phyloP scores from a whole-genome alignment of 2,329 filamentous ascomycete species.

The Trichoderma pleuroti region DNA sequence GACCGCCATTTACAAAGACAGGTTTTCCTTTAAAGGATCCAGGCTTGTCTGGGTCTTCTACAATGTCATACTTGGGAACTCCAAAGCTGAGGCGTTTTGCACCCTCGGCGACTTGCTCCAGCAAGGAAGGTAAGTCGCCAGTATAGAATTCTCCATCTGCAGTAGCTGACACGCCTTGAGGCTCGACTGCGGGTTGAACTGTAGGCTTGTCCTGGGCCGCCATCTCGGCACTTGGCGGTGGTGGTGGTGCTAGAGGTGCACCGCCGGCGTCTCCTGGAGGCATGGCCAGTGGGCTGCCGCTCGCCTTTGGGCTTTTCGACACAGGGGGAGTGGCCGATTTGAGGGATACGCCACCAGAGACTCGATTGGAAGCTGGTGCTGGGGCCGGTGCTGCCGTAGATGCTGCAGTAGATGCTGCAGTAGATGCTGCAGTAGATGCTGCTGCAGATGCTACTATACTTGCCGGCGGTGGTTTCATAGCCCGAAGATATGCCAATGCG shows the following conservation, averaged over 20 bases:
- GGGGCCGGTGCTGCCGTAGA: background rate
- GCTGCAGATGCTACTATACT: background rate
- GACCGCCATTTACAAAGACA: conserved; percentile 31
- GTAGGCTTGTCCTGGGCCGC: background rate
- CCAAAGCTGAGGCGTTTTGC: conserved; percentile 33
- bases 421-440: too few relatives aligned
- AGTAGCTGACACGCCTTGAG: background rate
- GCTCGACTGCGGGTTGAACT: background rate
- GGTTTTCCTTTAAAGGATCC: conserved; percentile 37
- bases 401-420: too few relatives aligned
- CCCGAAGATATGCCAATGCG: conserved; percentile 42
- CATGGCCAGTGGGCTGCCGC: background rate
- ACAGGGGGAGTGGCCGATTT: background rate
- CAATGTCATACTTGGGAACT: conserved; percentile 35
- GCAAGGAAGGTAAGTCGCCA: conserved; percentile 19
- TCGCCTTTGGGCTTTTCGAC: background rate
- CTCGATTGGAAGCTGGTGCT: background rate
- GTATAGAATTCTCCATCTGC: background rate
- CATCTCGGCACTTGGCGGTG: background rate
- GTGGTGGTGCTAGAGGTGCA: background rate
- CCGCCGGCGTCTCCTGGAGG: background rate
- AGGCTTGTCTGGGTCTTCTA: conserved; percentile 18
- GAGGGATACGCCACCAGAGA: background rate
- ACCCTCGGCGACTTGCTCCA: conserved; percentile 32
- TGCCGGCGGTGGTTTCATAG: background rate